Evolutionary conservation across 2,329 filamentous ascomycete species (phyloP).

Genomic region (Neopestalotiopsis sp.): DNA sequence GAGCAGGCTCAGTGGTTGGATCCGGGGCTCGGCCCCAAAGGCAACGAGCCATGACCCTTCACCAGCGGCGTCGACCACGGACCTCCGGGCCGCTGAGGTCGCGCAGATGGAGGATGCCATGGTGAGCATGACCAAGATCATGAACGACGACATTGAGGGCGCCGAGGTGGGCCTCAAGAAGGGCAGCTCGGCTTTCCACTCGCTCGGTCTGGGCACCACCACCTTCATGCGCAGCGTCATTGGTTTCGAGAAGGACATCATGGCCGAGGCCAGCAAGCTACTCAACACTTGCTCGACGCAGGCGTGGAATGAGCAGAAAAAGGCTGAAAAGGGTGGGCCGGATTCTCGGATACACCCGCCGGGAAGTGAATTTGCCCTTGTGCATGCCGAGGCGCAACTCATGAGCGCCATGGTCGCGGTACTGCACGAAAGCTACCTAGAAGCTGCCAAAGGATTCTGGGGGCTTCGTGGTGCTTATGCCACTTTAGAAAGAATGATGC

Average conservation of each 20-base stretch:
- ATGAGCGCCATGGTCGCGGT: conserved; percentile 90
- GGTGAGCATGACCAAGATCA: conserved; percentile 72
- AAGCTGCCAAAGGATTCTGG: conserved; percentile 90
- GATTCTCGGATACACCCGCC: conserved; percentile 70
- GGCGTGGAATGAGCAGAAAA: conserved; percentile 78
- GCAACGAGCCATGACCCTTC: conserved; percentile 37
- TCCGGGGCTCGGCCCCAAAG: conserved; percentile 48
- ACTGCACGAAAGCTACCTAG: conserved; percentile 89
- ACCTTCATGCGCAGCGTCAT: conserved; percentile 86
- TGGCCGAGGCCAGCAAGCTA: conserved; percentile 78
- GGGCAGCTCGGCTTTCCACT: conserved; percentile 85
- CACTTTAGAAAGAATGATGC: conserved; percentile 79
- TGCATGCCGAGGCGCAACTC: conserved; percentile 83
- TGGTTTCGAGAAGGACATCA: conserved; percentile 90
- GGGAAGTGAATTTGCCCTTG: conserved; percentile 86
- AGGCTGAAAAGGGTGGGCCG: conserved; percentile 68
- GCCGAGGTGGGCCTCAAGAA: conserved; percentile 77
- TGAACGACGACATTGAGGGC: conserved; percentile 88
- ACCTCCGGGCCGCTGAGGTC: conserved; percentile 50
- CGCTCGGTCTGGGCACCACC: conserved; percentile 80
- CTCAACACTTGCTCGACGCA: conserved; percentile 78
- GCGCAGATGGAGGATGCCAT: conserved; percentile 65
- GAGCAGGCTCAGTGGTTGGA: conserved; percentile 58
- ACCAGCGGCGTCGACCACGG: conserved; percentile 37
- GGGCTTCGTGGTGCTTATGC: conserved; percentile 89